Base-by-base conservation (phyloP, 2,329 filamentous ascomycete genomes). In the Aspergillus hiratsukae region DNA sequence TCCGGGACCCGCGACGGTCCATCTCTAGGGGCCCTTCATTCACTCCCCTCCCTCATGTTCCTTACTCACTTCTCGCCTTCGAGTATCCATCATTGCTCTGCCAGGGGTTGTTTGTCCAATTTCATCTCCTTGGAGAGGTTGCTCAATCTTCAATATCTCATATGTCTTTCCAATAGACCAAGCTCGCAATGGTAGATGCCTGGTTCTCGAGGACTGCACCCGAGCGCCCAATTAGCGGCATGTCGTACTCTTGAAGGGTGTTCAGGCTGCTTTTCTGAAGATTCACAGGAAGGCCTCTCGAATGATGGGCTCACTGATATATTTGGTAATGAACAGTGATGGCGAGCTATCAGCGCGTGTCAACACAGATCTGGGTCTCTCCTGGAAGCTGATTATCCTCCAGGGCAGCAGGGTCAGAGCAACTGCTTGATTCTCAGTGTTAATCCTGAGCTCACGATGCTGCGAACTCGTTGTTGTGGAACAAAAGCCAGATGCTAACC, bases 1-100 rank as follows among this genome's bases (percentile, higher is more conserved):
- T 35, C 31, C 31, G 31, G 53, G 53, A 56, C 57, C 61, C 61
- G 61, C 59, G 58, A 62, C 54, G 49, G 58, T 48, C 19, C 51
- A 53, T 51, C 45, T 35, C 28, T 46, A 40, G 21, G 19, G 35
- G 41, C 52, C 53, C 49, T 48, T 53, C 51, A 48, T 37, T 37
- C 60, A 45, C 46, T 54, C 40, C 23, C 2, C 3, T 46, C 14
- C 5, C 5, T 21, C 17, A 48, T 5, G 45, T 9, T 51, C 31
- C 6, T 56, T 48, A 23, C 27, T 49, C 49, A 17, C 14, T 41
- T 17, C 29, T 5, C 45, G 40, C 23, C 51, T 46, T 31, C 27
- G 14, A 14, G 23, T 53, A 46, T 46, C 43, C 10, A 46, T 23
- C 23, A 17, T 46, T 14, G 11, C 43, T 23, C 10, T n/a, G 43